Conservation (phyloP, 108 stramenopile species). For the Nannochloropsis oceanica region DNA sequence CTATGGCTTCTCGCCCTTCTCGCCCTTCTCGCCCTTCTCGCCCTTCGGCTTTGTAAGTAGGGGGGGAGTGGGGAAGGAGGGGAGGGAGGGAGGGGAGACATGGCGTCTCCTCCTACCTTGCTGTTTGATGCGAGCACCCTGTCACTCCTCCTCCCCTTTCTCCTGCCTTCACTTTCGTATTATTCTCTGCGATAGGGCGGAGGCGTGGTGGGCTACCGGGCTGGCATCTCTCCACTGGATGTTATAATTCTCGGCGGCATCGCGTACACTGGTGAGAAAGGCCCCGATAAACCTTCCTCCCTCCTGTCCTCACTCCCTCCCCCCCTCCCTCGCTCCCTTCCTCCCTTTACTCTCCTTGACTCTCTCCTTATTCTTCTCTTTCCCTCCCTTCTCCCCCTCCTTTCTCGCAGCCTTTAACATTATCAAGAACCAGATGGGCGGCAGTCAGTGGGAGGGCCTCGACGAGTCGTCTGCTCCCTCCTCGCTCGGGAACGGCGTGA, state of each 20-base stretch:
- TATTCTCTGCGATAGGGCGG: background rate
- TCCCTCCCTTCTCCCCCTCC: background rate
- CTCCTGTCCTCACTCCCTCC: background rate
- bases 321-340: background rate
- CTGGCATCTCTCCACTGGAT: background rate
- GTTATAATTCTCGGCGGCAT: background rate
- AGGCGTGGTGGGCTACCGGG: background rate
- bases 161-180: no score
- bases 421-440: background rate
- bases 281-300: no score
- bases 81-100: background rate
- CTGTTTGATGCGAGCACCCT: no score
- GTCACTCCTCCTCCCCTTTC: background rate
- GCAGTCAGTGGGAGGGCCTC: background rate
- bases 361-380: background rate
- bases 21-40: no score
- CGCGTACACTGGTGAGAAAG: background rate
- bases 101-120: no score
- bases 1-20: background rate
- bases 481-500: slow-evolving; percentile 18
- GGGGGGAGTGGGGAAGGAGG: background rate
- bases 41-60: background rate
- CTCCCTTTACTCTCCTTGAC: background rate
- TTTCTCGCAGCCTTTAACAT: background rate
- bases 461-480: slow-evolving; percentile 1